These are phyloP conservation scores for Nakaseomyces bracarensis DNA, from an alignment of 1,139 yeast species.

Conservation along the genomic window DNA sequence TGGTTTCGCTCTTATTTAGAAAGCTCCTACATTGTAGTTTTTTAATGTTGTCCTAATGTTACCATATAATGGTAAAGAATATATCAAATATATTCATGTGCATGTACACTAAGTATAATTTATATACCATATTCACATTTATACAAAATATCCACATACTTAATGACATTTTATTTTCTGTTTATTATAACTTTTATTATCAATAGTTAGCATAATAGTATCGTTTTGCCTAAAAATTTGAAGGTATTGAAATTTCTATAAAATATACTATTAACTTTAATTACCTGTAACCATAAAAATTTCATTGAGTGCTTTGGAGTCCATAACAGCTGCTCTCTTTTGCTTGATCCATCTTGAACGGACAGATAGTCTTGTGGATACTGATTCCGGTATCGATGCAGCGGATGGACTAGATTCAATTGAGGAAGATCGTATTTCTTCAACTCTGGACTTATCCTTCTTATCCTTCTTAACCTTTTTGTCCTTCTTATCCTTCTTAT, in stretches of 20 bases:
- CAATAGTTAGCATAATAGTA: too few species aligned
- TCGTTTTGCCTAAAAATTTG: too few species aligned
- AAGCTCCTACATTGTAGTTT: neutral
- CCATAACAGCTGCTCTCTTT: constrained; percentile 86
- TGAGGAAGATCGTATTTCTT: constrained; percentile 19
- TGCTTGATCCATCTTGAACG: constrained; percentile 82
- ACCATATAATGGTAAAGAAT: constrained; percentile 2
- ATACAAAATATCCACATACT: neutral
- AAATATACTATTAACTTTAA: constrained; percentile 14
- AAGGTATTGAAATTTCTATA: too few species aligned
- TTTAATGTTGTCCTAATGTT: constrained; percentile 5
- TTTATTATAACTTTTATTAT: neutral
- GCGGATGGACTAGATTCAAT: constrained; percentile 19
- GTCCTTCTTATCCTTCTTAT: constrained; percentile 29
- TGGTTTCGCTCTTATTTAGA: constrained; percentile 47
- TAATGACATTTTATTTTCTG: constrained; percentile 2
- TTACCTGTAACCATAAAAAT: constrained; percentile 71
- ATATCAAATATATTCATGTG: constrained; percentile 3
- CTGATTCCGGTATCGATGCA: constrained; percentile 31
- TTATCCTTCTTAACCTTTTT: constrained; percentile 26
- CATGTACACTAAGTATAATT: constrained; percentile 5
- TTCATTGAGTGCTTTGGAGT: constrained; percentile 78
- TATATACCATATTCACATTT: neutral
- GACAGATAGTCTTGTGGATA: constrained; percentile 63
- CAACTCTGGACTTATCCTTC: constrained; percentile 30